Evolutionary conservation across 371 early-diverging fungal genomes (phyloP).

Genomic region (Rhizopus delemar): DNA sequence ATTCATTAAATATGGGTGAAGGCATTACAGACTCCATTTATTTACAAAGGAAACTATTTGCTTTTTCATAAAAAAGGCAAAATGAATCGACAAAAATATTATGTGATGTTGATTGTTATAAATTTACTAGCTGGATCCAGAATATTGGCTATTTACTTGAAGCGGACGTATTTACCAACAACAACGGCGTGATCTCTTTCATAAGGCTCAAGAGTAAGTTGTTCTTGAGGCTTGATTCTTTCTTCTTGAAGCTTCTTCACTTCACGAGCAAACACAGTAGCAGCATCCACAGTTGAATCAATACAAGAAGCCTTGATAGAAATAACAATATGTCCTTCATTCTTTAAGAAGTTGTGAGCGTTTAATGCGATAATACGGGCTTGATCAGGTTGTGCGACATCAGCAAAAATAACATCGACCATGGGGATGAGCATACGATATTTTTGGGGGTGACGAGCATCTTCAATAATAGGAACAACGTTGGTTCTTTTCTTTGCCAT

Average conservation of each 20-base stretch:
- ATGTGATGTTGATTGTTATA: too few species aligned
- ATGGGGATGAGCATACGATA: slow-evolving; percentile 99
- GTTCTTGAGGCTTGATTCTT: slow-evolving; percentile 99
- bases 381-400: slow-evolving; percentile 99
- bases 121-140: too few species aligned
- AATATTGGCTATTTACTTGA: slow-evolving; percentile 45
- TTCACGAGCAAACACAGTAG: slow-evolving; percentile 97
- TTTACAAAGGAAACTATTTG: too few species aligned
- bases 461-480: slow-evolving; percentile 99
- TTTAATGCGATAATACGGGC: slow-evolving; percentile 99
- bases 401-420: slow-evolving; percentile 99
- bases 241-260: slow-evolving; percentile 99
- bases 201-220: slow-evolving; percentile 99
- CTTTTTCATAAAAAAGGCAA: too few species aligned
- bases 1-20: too few species aligned
- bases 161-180: slow-evolving; percentile 86
- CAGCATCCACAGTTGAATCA: slow-evolving; percentile 98
- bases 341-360: slow-evolving; percentile 98
- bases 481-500: slow-evolving; percentile 99
- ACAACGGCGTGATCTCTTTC: slow-evolving; percentile 99
- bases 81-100: too few species aligned
- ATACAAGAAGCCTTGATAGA: slow-evolving; percentile 99
- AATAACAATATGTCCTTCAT: slow-evolving; percentile 97
- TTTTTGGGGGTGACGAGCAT: slow-evolving; percentile 99
- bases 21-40: too few species aligned